Evolutionary conservation across 306 rosid species (phyloP), one percentile per base, ranked within the genome.

Genomic region (Canavalia gladiata): DNA sequence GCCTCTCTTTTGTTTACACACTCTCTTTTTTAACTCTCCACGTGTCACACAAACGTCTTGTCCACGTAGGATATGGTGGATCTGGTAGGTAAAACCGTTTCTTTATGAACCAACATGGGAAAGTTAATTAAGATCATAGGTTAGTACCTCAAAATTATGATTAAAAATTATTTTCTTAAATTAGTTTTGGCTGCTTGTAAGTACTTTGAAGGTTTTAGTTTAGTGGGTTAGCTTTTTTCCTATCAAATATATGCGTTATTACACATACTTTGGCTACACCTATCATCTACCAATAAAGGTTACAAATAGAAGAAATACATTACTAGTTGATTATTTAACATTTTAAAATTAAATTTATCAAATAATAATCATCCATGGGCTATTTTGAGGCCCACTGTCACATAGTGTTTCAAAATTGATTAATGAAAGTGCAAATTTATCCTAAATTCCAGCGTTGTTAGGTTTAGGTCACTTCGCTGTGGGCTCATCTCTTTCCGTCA

Each of bases 381-480:
- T 72, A 75, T 18, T 54, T 80, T 57, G 79, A 88, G 86, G 77
- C 80, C 89, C 90, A 86, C 84, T 71, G 76, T 60, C 70, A 62
- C 74, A 46, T 34, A 41, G 4, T 58, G 67, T 57, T 82, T 84
- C 60, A 89, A 62, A 73, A 74, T 72, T 70, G 75, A 58, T 58
- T 52, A 86, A 50, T 68, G 25, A 43, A 78, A 29, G 80, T 78
- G 5, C 45, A 45, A 75, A 45, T 46, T 42, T 69, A 47, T 68
- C 66, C 73, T 54, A 75, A 86, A 82, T 83, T 89, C 59, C 67
- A 67, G 41, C 41, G 30, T 47, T 33, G 91, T 79, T 88, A 90
- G 97, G 92, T 90, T 84, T 45, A 42, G 55, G 91, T 88, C 90
- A 87, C 79, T 73, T 88, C 89, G 45, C 2, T 55, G 94, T 88